Evolutionary conservation across 2,329 filamentous ascomycete genomes (phyloP).

Genomic region (Colletotrichum sp.): DNA sequence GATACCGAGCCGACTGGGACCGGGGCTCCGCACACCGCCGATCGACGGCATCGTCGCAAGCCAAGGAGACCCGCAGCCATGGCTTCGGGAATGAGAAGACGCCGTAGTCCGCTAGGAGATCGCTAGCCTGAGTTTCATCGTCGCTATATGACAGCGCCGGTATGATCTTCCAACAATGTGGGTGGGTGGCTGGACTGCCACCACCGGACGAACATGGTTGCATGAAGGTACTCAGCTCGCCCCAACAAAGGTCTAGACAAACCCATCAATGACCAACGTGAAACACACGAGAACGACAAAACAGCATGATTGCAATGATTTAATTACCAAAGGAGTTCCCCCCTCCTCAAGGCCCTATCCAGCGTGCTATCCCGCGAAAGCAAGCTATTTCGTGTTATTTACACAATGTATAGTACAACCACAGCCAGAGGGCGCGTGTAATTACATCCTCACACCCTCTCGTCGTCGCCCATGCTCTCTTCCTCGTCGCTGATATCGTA

Average conservation of each 20-base stretch:
- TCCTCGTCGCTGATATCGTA: slow-evolving; percentile 40
- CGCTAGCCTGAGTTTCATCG: background rate
- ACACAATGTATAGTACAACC: background rate
- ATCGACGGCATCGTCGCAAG: background rate
- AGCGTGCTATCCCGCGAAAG: background rate
- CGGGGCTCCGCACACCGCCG: background rate
- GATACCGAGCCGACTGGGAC: background rate
- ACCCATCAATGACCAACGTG: background rate
- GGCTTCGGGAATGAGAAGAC: background rate
- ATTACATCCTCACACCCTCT: slow-evolving; percentile 24
- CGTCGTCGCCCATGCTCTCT: slow-evolving; percentile 39
- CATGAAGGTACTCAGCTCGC: background rate
- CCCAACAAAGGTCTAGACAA: background rate
- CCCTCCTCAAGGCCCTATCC: slow-evolving; percentile 1
- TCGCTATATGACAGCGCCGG: background rate
- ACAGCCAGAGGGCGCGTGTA: background rate
- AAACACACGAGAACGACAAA: background rate
- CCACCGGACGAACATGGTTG: background rate
- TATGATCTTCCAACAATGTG: background rate
- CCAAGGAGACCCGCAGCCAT: background rate
- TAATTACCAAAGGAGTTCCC: background rate
- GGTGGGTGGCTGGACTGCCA: background rate
- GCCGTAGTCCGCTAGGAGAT: background rate
- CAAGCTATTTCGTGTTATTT: background rate
- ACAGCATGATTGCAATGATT: background rate